Evolutionary conservation across 306 rosid genomes (phyloP), one percentile per base, ranked within the genome.

Genomic region (Citrullus colocynthis): DNA sequence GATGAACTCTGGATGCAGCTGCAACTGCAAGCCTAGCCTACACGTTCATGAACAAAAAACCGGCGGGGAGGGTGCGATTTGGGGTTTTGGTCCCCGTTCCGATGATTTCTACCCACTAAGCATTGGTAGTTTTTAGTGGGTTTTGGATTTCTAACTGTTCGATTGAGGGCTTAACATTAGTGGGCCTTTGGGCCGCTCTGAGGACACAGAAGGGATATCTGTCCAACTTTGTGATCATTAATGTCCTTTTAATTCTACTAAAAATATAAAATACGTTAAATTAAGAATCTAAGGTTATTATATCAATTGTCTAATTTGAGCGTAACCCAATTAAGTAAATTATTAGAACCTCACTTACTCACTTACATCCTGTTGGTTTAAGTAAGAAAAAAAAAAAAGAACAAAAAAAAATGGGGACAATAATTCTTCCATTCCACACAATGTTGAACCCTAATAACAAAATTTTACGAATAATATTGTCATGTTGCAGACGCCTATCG

Each of bases 41-140:
- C 70, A 32, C 9, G 70, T 63, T 63, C 70, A 63, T 6, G 41
- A 63, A 34, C 70, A 52, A 52, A 14, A 20, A 67, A 44, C 56
- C 75, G 75, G 75, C 75, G 37, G 75, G n/a, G 75, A 44, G 60
- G 58, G 28, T 72, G 77, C 13, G 24, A 72, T 72, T 49, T 72
- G 77, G 58, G 77, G 60, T 72, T 72, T 72, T 14, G 30, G 56
- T 69, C 75, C 55, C 55, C 32, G 1, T 42, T 69, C 75, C 75
- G 56, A 69, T 69, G 10, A 20, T 70, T 70, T 70, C 75, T 45
- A 13, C 75, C 75, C 75, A 70, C 75, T 21, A 21, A 3, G 20
- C 55, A 9, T 0, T 4, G 37, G n/a, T 44, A 12, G 57, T 70
- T 42, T 69, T 12, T 6, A 24, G 75, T 14, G 58, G 75, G 75